Conservation (phyloP, 768 basidiomycete genomes). For the Trametes sanguinea region DNA sequence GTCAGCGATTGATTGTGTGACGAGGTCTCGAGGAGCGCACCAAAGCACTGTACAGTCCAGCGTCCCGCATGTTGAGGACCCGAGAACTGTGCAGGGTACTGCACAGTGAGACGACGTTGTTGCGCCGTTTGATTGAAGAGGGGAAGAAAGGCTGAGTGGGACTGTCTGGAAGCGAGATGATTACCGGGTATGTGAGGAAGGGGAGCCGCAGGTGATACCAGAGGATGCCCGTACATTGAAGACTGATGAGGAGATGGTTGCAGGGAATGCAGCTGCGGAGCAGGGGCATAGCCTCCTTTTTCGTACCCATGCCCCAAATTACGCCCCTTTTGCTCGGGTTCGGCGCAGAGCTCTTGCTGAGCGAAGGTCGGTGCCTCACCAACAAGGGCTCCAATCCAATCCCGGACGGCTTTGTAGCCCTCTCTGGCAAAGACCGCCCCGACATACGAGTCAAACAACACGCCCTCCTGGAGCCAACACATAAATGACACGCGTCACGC, state of each 20-base stretch:
- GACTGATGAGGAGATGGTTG: constrained; percentile 7
- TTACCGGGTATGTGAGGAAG: constrained; percentile 43
- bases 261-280: neutral
- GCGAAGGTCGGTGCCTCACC: constrained; percentile 29
- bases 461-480: constrained; percentile 49
- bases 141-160: constrained; percentile 63
- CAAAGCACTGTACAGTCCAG: constrained; percentile 69
- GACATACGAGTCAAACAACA: constrained; percentile 61
- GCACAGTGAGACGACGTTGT: constrained; percentile 62
- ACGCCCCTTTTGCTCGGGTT: constrained; percentile 25
- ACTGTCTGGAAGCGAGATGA: constrained; percentile 65
- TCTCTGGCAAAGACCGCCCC: constrained; percentile 64
- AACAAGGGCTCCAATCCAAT: constrained; percentile 61
- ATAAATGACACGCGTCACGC: constrained; percentile 11
- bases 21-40: constrained; percentile 43
- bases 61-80: constrained; percentile 70
- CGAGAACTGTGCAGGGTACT: constrained; percentile 58
- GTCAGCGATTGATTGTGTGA: neutral
- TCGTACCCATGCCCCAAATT: constrained; percentile 47
- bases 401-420: constrained; percentile 49
- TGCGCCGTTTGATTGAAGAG: constrained; percentile 73
- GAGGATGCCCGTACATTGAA: constrained; percentile 31
- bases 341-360: constrained; percentile 20
- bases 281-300: constrained; percentile 30
- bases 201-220: constrained; percentile 36